Base-by-base conservation (phyloP, 1,284 basidiomycete species). In the Trichosporon coremiiforme region DNA sequence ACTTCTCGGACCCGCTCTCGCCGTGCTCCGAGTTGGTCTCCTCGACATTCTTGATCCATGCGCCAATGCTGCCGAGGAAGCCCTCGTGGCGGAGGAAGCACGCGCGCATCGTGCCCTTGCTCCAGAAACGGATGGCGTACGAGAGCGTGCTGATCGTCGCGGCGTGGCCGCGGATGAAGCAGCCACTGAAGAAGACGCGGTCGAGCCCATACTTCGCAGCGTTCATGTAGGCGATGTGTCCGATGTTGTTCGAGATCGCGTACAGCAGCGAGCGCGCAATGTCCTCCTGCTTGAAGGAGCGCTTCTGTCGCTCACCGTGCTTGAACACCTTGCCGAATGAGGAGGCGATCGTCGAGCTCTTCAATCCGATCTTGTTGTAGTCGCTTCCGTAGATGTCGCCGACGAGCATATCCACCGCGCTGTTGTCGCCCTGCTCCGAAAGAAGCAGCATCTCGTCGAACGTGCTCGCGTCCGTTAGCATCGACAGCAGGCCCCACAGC, bases 141-240 rank as follows among this genome's bases (percentile, higher is more conserved):
- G 95, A 98, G 50, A 99, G 87, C 13, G 97, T 99, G 35, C 94
- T 92, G 80, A 99, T 96, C 25, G 97, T 99, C 38, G 96, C 93
- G 64, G 95, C 91, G 81, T 99, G 97, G 25, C 95, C 96, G 86
- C 97, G 89, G 83, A 99, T 99, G 85, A 99, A 99, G 84, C 93
- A 98, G 2, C 97, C 97, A 15, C 96, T 95, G 87, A 99, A 99
- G 86, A 98, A 99, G 76, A 99, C 98, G 78, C 93, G 89, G 78
- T 98, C 94, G 70, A 99, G 85, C 73, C 94, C 91, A 83, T 98
- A 98, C 86, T 99, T 98, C 83, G 99, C 97, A 64, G 97, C 97
- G 80, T 99, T 99, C 96, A 99, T 98, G 85, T 96, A 98, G 93
- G 97, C 97, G 85, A 99, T 98, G 84, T 99, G 97, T 5, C 97